Evolutionary conservation across 2,329 filamentous ascomycete species (phyloP), one percentile per base, ranked within the genome.

Genomic region (Elsinoe australis): DNA sequence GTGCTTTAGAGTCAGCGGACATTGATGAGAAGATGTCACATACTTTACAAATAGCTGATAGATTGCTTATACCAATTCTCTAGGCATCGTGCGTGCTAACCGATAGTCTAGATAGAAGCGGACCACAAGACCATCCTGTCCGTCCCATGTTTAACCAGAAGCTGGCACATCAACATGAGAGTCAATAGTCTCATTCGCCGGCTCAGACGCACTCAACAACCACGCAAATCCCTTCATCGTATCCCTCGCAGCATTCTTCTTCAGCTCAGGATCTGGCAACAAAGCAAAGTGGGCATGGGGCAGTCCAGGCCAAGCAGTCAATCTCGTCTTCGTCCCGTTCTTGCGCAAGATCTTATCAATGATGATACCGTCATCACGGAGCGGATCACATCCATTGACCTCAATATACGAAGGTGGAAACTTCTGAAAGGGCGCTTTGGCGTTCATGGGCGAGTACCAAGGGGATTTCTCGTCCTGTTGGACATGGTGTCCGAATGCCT

Each of bases 241-340:
- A 49, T 67, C 61, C 12, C 54, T 41, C 14, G 58, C 17, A 3
- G 59, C 58, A 42, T 56, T 58, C 31, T 57, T 55, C 5, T 55
- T 54, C 2, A 56, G 47, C 10, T 58, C 56, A 26, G 59, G 36
- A 34, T 61, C 59, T 7, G 61, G 61, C 42, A 65, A 57, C 47
- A 64, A 61, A 26, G 54, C 51, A 42, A 57, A 60, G 41, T 75
- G 54, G 57, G 64, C 66, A 58, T 49, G 47, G 24, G 47, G 47
- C 19, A 49, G 36, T 1, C 47, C 47, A 10, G 47, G 28, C 35
- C 35, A 49, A 7, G 26, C 47, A 4, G 35, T 49, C 26, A 49
- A 28, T 15, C 19, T 41, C 10, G 47, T 49, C 47, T 41, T 41
- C 5, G 15, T 35, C 1, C 47, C 47, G 35, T 49, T 17, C 12